A percentile compares a stretch with the other conserved stretches of the same genome.
Conservation (phyloP, 2,329 filamentous ascomycete genomes). For the Ampelomyces quisqualis region DNA sequence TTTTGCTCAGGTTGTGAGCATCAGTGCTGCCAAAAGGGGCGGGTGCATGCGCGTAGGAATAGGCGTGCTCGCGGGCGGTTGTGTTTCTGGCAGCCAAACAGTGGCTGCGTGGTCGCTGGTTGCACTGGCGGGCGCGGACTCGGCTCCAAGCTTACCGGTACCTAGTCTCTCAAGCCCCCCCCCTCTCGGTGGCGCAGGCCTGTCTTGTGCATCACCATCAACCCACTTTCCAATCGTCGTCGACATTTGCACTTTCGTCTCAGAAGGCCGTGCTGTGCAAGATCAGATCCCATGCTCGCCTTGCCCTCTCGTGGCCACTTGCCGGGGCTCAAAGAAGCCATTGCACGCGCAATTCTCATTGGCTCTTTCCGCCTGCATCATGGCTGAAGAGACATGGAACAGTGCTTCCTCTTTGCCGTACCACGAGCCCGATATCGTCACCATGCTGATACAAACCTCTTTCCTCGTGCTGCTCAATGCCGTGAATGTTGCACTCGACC, state of each 20-base stretch:
- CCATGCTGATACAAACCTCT: slow-evolving; percentile 60
- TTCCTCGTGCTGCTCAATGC: slow-evolving; percentile 65
- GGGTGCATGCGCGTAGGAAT: slow-evolving; percentile 28
- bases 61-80: slow-evolving; percentile 16
- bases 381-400: slow-evolving; percentile 23
- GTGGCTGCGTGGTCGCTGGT: slow-evolving; percentile 16
- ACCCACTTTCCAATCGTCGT: slow-evolving; percentile 9
- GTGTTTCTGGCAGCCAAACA: slow-evolving; percentile 35
- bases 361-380: slow-evolving; percentile 24
- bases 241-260: not conserved
- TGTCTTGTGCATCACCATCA: slow-evolving; percentile 9
- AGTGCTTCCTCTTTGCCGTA: slow-evolving; percentile 52
- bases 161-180: too few species aligned
- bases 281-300: not conserved
- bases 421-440: slow-evolving; percentile 61
- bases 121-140: slow-evolving; percentile 27
- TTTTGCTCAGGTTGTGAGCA: slow-evolving; percentile 32
- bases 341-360: not conserved
- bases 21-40: slow-evolving; percentile 18
- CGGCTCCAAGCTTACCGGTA: slow-evolving; percentile 18
- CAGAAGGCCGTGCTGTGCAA: not conserved
- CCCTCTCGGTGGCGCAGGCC: too few species aligned
- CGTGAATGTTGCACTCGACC: slow-evolving; percentile 59
- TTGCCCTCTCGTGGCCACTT: not conserved
- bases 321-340: not conserved